These are phyloP conservation scores for Fragaria vesca DNA, from an alignment of 306 rosid species.

Conservation along the genomic window DNA sequence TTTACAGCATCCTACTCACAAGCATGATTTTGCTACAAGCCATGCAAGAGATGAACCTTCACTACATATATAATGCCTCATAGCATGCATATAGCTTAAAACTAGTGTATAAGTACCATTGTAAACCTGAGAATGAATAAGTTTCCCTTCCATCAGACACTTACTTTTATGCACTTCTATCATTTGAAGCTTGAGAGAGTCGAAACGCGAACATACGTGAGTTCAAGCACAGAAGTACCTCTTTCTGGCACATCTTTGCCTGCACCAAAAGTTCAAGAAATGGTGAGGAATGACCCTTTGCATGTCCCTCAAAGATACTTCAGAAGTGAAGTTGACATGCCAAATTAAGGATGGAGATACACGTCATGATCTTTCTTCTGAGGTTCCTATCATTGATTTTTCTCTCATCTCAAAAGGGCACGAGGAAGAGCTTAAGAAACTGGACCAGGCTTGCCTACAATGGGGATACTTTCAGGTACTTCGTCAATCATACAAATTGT, in stretches of 20 bases:
- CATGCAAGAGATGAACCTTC: no score
- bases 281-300: slow-evolving; percentile 32
- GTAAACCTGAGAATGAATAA: no score
- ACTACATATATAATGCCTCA: no score
- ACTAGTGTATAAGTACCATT: no score
- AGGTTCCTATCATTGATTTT: slow-evolving; percentile 38
- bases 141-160: no score
- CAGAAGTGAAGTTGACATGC: slow-evolving; percentile 10
- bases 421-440: slow-evolving; percentile 32
- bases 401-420: slow-evolving; percentile 32
- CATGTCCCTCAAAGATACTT: slow-evolving; percentile 34
- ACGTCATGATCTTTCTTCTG: slow-evolving; percentile 27
- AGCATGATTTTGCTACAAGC: no score
- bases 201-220: not conserved
- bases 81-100: no score
- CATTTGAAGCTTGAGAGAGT: not conserved
- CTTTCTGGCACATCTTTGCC: slow-evolving; percentile 26
- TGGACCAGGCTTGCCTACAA: slow-evolving; percentile 38
- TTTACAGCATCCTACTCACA: no score
- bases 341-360: not conserved
- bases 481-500: not conserved
- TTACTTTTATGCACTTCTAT: no score
- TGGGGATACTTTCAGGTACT: slow-evolving; percentile 50
- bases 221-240: not conserved
- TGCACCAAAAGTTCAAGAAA: slow-evolving; percentile 47